phyloP scores from a whole-genome alignment of 495 filamentous ascomycete genomes.

The Barbatosphaeria neglecta region DNA sequence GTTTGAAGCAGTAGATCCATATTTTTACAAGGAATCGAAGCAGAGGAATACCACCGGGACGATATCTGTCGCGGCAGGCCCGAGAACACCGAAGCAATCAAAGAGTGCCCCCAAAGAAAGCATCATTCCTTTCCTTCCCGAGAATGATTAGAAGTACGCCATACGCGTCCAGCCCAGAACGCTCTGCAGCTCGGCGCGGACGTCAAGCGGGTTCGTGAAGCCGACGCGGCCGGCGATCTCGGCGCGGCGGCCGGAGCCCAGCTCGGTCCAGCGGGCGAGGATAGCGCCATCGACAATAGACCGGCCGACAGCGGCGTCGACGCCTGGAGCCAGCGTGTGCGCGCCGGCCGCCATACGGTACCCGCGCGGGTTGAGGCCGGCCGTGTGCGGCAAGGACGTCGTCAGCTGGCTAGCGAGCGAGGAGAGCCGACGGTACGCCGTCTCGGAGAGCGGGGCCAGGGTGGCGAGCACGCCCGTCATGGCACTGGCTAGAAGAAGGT shows the following conservation, averaged over 20 bases:
- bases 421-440: constrained; percentile 69
- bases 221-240: constrained; percentile 62
- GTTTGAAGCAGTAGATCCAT: no score
- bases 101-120: not conserved
- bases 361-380: constrained; percentile 70
- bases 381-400: constrained; percentile 60
- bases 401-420: constrained; percentile 72
- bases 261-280: constrained; percentile 53
- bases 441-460: constrained; percentile 65
- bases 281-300: constrained; percentile 40
- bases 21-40: no score
- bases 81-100: not conserved
- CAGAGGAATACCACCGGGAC: no score
- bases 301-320: constrained; percentile 36
- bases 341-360: constrained; percentile 43
- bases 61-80: no score
- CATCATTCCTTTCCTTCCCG: no score
- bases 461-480: constrained; percentile 65
- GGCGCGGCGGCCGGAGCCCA: constrained; percentile 51
- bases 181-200: constrained; percentile 30
- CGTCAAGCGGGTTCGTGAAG: constrained; percentile 45
- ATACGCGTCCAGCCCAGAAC: constrained; percentile 29
- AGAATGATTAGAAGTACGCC: constrained; percentile 4
- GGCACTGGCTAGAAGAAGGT: constrained; percentile 59
- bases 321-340: constrained; percentile 18